Base-by-base conservation (phyloP, 2,329 filamentous ascomycete genomes). In the Alternaria brassicicola region DNA sequence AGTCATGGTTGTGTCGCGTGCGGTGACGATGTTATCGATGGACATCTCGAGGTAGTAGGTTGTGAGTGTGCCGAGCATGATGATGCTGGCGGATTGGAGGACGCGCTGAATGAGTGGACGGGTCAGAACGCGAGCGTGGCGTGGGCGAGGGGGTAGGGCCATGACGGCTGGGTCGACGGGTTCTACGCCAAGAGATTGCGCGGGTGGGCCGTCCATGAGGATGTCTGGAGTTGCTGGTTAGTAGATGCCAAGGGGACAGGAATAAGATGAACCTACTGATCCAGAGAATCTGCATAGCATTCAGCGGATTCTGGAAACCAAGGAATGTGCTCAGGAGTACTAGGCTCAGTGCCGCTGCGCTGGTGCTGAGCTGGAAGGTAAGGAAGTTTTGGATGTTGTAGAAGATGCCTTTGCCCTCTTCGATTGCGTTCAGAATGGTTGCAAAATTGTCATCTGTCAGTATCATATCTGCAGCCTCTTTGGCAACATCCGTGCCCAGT, bases 361-460 rank as follows among this genome's bases (percentile, higher is more conserved):
- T 97, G 46, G 95, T 99, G 78, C 93, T 97, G 57, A 99, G 86
- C 81, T 99, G 96, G 79, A 99, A 99, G 0, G 95, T 98, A 63
- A 99, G 85, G 80, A 99, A 99, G 78, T 99, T 99, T 75, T 99
- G 95, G 66, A 99, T 98, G 78, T 99, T 99, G 85, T 95, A 97
- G 80, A 99, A 99, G 68, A 99, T 99, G 54, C 93, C 95, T 78
- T 99, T 99, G 78, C 95, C 96, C 80, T 99, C 95, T 77, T 99
- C 95, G 62, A 99, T 99, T 28, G 95, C 95, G 59, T 89, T 91
- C 10, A 99, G 84, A 63, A 99, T 99, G 5, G 92, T 95, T 0
- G 90, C 91, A 76, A 96, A 95, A 77, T 95, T 90, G 76, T 96
- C 92, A 67, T 95, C 91, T 0, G 91, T 95, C 51, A 96, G 80